Conservation (phyloP, 169 alveolate species). For the Sarcocystis neurona region DNA sequence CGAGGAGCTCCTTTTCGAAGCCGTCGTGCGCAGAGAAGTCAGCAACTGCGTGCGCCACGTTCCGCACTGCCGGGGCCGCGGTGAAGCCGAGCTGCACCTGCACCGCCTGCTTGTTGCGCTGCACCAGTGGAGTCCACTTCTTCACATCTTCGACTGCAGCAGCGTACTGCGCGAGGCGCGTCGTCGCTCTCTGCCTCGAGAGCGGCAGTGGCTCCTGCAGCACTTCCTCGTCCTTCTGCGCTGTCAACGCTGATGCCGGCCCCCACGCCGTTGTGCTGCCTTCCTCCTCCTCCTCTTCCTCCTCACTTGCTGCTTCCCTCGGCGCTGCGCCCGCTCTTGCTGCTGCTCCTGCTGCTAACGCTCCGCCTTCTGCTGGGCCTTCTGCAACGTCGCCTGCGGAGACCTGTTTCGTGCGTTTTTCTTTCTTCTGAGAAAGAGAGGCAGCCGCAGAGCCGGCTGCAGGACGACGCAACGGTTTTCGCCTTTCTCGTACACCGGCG, state of each 20-base stretch:
- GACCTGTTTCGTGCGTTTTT: not conserved
- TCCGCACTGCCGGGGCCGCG: not conserved
- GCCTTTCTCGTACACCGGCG: slow-evolving; percentile 19
- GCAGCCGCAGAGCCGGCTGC: not conserved
- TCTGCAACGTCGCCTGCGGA: not conserved
- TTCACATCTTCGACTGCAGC: not conserved
- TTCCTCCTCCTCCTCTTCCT: not conserved
- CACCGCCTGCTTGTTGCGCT: slow-evolving; percentile 2
- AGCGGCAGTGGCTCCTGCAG: slow-evolving; percentile 21
- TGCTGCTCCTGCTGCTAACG: slow-evolving; percentile 36
- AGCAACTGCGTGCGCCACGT: not conserved
- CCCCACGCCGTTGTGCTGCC: not conserved
- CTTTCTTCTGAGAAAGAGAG: slow-evolving; percentile 2
- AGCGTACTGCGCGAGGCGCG: not conserved
- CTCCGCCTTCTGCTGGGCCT: not conserved
- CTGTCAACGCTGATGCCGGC: not conserved
- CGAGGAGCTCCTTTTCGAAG: slow-evolving; percentile 30
- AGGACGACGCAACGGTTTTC: not conserved
- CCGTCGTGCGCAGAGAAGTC: slow-evolving; percentile 12
- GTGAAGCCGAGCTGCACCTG: slow-evolving; percentile 40
- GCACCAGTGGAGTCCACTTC: slow-evolving; percentile 3
- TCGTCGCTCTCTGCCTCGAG: not conserved
- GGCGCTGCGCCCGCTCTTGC: not conserved
- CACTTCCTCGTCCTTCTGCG: not conserved
- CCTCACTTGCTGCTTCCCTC: not conserved